phyloP scores from a whole-genome alignment of 2,329 filamentous ascomycete species.

The Tympanopsis confertula region DNA sequence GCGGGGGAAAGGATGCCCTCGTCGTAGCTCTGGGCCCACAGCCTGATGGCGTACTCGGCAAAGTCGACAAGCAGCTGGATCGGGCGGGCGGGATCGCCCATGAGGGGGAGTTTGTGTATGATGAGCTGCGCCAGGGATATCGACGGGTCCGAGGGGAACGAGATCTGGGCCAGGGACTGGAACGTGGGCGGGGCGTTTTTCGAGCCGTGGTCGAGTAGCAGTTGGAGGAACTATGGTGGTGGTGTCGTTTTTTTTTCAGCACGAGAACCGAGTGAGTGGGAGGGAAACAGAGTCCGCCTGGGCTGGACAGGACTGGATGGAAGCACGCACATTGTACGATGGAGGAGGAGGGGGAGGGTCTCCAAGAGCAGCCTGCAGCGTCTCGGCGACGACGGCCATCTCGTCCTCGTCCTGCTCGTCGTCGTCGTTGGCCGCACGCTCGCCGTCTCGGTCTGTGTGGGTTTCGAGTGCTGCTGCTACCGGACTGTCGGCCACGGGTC shows the following conservation, averaged over 20 bases:
- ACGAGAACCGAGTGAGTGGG: conserved; percentile 13
- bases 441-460: no score
- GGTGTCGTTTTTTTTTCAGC: conserved; percentile 6
- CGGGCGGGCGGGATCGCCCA: conserved; percentile 34
- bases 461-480: no score
- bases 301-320: neutral
- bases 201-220: conserved; percentile 51
- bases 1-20: conserved; percentile 49
- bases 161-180: conserved; percentile 53
- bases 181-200: conserved; percentile 46
- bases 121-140: conserved; percentile 56
- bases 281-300: conserved; percentile 23
- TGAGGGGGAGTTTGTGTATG: conserved; percentile 51
- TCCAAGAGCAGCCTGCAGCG: no score
- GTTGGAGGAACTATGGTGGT: conserved; percentile 20
- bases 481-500: conserved; percentile 54
- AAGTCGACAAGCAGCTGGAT: conserved; percentile 52
- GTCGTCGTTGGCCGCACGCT: no score
- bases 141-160: conserved; percentile 50
- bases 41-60: conserved; percentile 45
- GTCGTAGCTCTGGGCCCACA: conserved; percentile 58
- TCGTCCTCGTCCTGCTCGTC: no score
- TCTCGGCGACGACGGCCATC: no score
- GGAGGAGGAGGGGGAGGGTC: no score
- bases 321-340: conserved; percentile 8